A percentile compares a stretch with the other conserved stretches of the same genome.
phyloP scores from a whole-genome alignment of 2,329 filamentous ascomycete genomes.

The Monilinia vaccinii-corymbosi region DNA sequence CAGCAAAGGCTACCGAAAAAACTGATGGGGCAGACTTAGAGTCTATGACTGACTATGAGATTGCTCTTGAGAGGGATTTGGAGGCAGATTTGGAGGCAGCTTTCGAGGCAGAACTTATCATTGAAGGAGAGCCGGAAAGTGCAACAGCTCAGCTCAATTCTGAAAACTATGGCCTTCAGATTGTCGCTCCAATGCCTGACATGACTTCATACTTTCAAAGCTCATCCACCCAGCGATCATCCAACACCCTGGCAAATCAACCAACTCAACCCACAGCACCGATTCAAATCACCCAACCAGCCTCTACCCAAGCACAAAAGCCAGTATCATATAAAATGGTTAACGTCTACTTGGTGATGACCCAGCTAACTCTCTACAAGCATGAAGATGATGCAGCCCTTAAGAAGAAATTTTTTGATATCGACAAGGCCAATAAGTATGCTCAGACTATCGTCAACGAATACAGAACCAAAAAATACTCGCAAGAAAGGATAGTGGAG shows the following conservation, averaged over 20 bases:
- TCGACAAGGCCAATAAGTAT: slow-evolving; percentile 7
- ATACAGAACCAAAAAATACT: background rate
- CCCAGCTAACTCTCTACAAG: background rate
- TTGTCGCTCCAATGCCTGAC: background rate
- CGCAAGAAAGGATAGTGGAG: background rate
- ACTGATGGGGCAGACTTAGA: background rate
- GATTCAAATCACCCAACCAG: background rate
- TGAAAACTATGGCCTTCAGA: background rate
- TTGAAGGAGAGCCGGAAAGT: background rate
- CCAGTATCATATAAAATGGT: background rate
- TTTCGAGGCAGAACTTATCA: background rate
- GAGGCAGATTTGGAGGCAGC: background rate
- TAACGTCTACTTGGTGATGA: slow-evolving; percentile 9
- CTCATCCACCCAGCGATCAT: background rate
- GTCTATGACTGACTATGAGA: background rate
- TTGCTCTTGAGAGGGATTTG: background rate
- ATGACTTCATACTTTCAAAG: background rate
- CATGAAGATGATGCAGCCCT: background rate
- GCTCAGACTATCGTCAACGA: slow-evolving; percentile 3
- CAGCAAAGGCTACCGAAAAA: background rate
- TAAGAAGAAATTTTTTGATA: background rate
- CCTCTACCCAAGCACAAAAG: background rate
- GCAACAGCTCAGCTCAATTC: background rate
- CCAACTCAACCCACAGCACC: background rate
- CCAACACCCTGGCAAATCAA: background rate